Evolutionary conservation across 257 asterid species (phyloP).

Genomic region (Verbena officinalis): DNA sequence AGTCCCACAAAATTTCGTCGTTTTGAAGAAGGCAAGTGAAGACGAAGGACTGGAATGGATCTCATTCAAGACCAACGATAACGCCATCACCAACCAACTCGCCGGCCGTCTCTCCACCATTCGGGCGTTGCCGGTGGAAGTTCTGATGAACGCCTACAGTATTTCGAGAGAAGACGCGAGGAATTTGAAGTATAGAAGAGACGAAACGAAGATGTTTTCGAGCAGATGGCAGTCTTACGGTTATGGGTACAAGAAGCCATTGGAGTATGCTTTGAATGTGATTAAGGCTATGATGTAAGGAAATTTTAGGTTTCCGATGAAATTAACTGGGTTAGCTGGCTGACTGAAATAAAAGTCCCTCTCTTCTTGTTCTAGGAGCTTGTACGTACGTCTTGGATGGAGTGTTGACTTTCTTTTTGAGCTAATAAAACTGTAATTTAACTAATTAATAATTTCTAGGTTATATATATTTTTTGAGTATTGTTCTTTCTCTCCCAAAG

Average conservation of each 20-base stretch:
- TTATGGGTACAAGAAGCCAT: slow-evolving; percentile 7
- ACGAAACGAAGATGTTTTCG: slow-evolving; percentile 42
- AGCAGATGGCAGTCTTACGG: too few relatives aligned
- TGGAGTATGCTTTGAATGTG: slow-evolving; percentile 41
- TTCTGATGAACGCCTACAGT: slow-evolving; percentile 44
- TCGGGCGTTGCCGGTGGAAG: slow-evolving; percentile 62
- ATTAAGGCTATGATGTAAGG: slow-evolving; percentile 35
- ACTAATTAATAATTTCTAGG: background rate
- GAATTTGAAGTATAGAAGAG: slow-evolving; percentile 52
- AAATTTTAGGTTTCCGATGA: background rate
- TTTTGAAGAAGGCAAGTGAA: slow-evolving; percentile 46
- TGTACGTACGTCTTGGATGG: background rate
- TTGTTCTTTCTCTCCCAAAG: too few relatives aligned
- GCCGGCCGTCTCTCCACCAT: slow-evolving; percentile 56
- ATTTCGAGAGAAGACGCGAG: slow-evolving; percentile 46
- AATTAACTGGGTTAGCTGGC: slow-evolving; percentile 12
- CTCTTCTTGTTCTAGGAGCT: slow-evolving; percentile 7
- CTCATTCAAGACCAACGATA: slow-evolving; percentile 61
- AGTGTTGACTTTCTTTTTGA: slow-evolving; percentile 12
- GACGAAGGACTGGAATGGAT: slow-evolving; percentile 62
- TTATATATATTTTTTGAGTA: too few relatives aligned
- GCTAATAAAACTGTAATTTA: background rate
- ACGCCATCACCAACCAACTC: slow-evolving; percentile 43
- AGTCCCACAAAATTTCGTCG: slow-evolving; percentile 60
- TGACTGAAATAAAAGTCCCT: slow-evolving; percentile 20